Percentiles rank a stretch among this genome's conserved stretches.
These are phyloP conservation scores for Nothophoma quercina DNA, from an alignment of 2,329 filamentous ascomycete genomes.

Conservation along the genomic window DNA sequence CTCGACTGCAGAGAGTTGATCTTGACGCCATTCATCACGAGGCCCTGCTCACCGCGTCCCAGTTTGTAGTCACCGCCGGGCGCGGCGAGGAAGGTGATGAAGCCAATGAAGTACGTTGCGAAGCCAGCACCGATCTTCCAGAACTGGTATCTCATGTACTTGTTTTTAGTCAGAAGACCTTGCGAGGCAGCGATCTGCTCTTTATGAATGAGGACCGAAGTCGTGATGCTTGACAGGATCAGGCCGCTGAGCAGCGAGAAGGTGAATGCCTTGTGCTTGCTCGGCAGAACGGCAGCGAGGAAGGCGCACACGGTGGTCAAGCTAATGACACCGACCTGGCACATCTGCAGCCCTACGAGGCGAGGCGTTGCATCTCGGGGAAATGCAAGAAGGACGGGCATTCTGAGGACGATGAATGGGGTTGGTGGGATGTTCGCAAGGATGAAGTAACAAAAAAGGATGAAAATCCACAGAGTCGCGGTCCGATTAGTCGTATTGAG, in stretches of 20 bases:
- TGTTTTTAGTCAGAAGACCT: constrained; percentile 29
- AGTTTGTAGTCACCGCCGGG: constrained; percentile 11
- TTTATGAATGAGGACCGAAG: constrained; percentile 26
- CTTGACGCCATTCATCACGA: constrained; percentile 30
- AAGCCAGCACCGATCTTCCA: constrained; percentile 30
- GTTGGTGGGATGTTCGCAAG: background rate
- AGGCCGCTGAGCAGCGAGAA: constrained; percentile 34
- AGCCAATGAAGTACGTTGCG: constrained; percentile 29
- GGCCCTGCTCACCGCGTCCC: constrained; percentile 14
- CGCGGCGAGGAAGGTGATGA: constrained; percentile 20
- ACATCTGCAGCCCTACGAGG: constrained; percentile 29
- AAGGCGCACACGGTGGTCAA: constrained; percentile 27
- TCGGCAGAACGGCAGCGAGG: constrained; percentile 28
- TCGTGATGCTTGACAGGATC: constrained; percentile 30
- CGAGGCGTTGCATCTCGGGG: constrained; percentile 23
- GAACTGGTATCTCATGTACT: constrained; percentile 34
- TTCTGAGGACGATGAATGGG: constrained; percentile 1
- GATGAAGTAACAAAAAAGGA: background rate
- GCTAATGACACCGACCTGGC: constrained; percentile 24
- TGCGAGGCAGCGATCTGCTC: constrained; percentile 28
- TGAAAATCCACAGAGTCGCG: background rate
- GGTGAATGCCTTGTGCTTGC: constrained; percentile 30
- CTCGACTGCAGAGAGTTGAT: constrained; percentile 28
- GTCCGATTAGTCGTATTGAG: background rate
- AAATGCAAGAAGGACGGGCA: constrained; percentile 13